Percentiles rank a stretch among this genome's conserved stretches.
Conservation (phyloP, 2,329 filamentous ascomycete species). For the Cercospora sojina region DNA sequence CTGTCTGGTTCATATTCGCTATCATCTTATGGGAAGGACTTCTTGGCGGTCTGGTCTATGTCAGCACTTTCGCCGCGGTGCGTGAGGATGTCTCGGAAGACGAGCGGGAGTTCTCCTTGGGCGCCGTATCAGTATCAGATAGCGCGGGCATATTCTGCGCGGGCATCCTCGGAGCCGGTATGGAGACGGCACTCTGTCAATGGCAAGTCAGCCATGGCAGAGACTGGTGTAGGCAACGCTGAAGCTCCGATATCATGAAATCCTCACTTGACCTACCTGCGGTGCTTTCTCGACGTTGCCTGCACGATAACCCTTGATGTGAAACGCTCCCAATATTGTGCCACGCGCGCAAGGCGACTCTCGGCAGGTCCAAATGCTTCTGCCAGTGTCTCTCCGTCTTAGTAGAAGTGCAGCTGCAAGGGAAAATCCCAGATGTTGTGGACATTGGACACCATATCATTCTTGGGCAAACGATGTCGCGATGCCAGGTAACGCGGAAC, state of each 20-base stretch:
- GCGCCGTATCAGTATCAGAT: constrained; percentile 88
- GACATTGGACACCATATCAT: no score
- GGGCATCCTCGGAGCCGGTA: constrained; percentile 74
- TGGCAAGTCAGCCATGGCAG: constrained; percentile 82
- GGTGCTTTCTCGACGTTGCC: no score
- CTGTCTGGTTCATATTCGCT: constrained; percentile 78
- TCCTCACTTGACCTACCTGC: no score
- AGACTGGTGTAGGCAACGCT: constrained; percentile 51
- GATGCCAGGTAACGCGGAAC: no score
- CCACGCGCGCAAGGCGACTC: no score
- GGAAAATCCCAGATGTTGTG: no score
- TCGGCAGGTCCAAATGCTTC: no score
- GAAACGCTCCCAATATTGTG: no score
- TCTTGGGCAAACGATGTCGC: no score
- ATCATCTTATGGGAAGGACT: constrained; percentile 94
- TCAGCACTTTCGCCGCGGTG: constrained; percentile 94
- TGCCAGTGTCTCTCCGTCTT: no score
- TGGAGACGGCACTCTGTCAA: constrained; percentile 78
- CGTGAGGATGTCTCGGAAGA: constrained; percentile 73
- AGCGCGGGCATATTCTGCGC: constrained; percentile 87
- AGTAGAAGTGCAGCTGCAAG: no score
- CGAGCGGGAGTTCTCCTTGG: constrained; percentile 87
- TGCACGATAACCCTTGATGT: no score
- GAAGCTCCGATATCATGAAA: constrained; percentile 1
- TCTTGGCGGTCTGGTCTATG: constrained; percentile 87